Percentiles rank a stretch among this genome's conserved stretches.
phyloP scores from a whole-genome alignment of 768 basidiomycete species.

The Grammothele lineata region DNA sequence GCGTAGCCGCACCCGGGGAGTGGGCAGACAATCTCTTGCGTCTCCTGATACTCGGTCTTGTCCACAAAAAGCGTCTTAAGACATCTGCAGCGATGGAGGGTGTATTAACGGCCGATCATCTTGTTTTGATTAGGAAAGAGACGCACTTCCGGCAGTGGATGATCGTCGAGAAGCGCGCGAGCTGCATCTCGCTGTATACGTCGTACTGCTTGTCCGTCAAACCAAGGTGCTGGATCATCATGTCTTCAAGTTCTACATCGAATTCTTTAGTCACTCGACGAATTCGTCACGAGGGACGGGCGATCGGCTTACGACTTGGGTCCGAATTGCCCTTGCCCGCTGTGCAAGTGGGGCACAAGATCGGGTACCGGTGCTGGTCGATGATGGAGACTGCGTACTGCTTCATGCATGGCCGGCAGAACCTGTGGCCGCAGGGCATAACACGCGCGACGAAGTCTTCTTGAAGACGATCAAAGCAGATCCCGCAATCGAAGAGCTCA shows the following conservation, averaged over 20 bases:
- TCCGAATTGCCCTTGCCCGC: slow-evolving; percentile 22
- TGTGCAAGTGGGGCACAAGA: slow-evolving; percentile 57
- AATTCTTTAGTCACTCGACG: too few species aligned
- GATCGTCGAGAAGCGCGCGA: slow-evolving; percentile 38
- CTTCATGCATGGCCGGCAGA: slow-evolving; percentile 52
- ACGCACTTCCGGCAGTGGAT: slow-evolving; percentile 49
- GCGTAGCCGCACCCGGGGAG: slow-evolving; percentile 40
- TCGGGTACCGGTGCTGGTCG: slow-evolving; percentile 50
- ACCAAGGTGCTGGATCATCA: slow-evolving; percentile 41
- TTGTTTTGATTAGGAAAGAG: too few species aligned
- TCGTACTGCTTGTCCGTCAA: slow-evolving; percentile 38
- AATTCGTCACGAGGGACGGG: too few species aligned
- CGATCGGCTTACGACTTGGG: too few species aligned
- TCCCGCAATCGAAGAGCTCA: slow-evolving; percentile 42
- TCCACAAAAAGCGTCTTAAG: slow-evolving; percentile 45
- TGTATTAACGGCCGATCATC: too few species aligned
- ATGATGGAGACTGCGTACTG: slow-evolving; percentile 42
- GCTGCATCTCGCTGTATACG: slow-evolving; percentile 43
- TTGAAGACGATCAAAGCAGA: slow-evolving; percentile 51
- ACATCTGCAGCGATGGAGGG: too few species aligned
- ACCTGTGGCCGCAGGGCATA: slow-evolving; percentile 43
- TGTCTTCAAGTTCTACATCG: slow-evolving; percentile 38
- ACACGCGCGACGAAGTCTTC: slow-evolving; percentile 40
- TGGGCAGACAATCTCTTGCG: slow-evolving; percentile 45
- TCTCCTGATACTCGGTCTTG: slow-evolving; percentile 39